phyloP scores from a whole-genome alignment of 768 basidiomycete genomes.

The Pleurotus ostreatus region DNA sequence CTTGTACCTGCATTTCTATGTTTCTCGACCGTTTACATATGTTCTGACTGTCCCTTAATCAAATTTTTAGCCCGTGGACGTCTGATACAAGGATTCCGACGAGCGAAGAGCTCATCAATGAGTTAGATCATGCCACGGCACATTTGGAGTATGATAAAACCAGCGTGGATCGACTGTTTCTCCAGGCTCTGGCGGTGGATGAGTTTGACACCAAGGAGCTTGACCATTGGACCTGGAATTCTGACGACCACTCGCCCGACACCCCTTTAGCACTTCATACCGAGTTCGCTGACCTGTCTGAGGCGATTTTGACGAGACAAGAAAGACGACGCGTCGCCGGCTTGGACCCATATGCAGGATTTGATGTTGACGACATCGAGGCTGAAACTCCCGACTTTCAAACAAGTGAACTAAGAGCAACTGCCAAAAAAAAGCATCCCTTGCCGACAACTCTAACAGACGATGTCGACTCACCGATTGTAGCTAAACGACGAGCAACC shows the following conservation, averaged over 20 bases:
- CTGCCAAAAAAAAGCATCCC: not conserved
- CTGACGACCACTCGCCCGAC: conserved; percentile 9
- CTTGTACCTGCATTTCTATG: conserved; percentile 7
- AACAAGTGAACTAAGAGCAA: not conserved
- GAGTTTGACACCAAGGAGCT: not conserved
- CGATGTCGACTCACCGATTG: too few species aligned
- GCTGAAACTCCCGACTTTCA: not conserved
- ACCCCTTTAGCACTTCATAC: not conserved
- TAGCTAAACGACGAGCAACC: not conserved
- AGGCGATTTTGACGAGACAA: conserved; percentile 36
- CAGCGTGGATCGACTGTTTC: not conserved
- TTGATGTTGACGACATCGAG: not conserved
- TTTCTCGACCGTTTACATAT: not conserved
- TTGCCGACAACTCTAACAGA: not conserved
- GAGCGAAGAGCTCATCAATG: conserved; percentile 19
- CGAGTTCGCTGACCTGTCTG: conserved; percentile 14
- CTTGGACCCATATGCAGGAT: conserved; percentile 9
- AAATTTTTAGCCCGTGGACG: conserved; percentile 42
- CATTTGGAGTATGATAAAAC: not conserved
- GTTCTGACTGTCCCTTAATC: not conserved
- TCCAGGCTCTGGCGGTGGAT: not conserved
- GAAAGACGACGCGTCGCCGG: conserved; percentile 28
- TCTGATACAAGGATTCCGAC: conserved; percentile 33
- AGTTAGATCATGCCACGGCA: not conserved
- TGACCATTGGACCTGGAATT: conserved; percentile 10